Conservation (phyloP, 345 rosid species). For the Zanthoxylum bungeanum region DNA sequence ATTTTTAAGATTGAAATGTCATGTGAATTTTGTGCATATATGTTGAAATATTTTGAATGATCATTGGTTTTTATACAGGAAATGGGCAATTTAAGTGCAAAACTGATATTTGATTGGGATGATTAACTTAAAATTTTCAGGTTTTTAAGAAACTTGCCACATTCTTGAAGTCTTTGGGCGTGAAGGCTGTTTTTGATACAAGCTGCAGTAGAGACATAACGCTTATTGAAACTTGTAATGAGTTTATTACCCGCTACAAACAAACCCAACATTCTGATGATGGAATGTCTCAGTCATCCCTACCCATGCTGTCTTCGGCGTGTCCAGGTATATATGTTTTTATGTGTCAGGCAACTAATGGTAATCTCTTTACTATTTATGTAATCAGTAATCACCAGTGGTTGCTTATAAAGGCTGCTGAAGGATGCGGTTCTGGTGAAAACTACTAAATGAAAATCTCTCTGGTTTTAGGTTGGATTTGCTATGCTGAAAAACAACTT, state of each 20-base stretch:
- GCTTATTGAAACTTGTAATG: slow-evolving; percentile 83
- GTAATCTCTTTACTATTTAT: not conserved
- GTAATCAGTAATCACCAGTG: not conserved
- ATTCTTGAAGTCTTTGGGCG: slow-evolving; percentile 78
- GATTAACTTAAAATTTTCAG: slow-evolving; percentile 28
- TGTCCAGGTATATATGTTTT: slow-evolving; percentile 72
- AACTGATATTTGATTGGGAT: not conserved
- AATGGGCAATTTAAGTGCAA: not conserved
- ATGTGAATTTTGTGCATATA: not conserved
- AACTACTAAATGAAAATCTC: not conserved
- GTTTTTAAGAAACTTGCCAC: slow-evolving; percentile 79
- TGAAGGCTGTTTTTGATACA: slow-evolving; percentile 81
- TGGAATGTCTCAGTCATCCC: slow-evolving; percentile 31
- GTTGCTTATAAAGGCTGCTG: not conserved
- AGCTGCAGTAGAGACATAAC: slow-evolving; percentile 77
- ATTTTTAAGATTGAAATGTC: not conserved
- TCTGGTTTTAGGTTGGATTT: slow-evolving; percentile 81
- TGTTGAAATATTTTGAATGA: not conserved
- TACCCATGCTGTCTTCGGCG: slow-evolving; percentile 88
- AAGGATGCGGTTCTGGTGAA: not conserved
- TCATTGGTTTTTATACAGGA: not conserved
- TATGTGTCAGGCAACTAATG: not conserved
- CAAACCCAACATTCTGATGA: slow-evolving; percentile 37
- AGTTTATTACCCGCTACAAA: slow-evolving; percentile 69
- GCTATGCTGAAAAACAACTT: slow-evolving; percentile 92